Evolutionary conservation across 2,329 filamentous ascomycete species (phyloP).

Genomic region (Fusarium buxicola): DNA sequence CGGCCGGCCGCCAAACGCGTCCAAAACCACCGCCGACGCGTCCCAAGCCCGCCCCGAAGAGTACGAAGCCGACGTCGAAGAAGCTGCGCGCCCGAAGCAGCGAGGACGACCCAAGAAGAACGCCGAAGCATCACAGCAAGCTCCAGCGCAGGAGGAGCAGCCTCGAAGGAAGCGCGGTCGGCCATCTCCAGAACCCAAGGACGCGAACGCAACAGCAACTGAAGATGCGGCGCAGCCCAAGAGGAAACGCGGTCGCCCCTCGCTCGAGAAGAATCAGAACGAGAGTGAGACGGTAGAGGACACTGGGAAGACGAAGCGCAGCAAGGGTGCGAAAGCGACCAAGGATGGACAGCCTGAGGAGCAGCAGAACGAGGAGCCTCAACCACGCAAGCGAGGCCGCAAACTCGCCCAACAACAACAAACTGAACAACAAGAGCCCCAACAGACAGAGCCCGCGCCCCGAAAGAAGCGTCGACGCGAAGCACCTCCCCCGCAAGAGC

Average conservation of each 20-base stretch:
- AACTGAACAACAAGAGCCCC: conserved; percentile 15
- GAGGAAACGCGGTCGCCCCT: conserved; percentile 52
- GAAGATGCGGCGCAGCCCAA: conserved; percentile 46
- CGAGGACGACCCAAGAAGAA: conserved; percentile 33
- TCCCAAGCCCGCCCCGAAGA: conserved; percentile 40
- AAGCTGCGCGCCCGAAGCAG: conserved; percentile 40
- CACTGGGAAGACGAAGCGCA: conserved; percentile 29
- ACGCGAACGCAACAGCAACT: conserved; percentile 12
- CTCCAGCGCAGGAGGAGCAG: conserved; percentile 21
- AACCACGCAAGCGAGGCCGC: conserved; percentile 28
- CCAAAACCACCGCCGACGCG: conserved; percentile 47
- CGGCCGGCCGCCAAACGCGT: conserved; percentile 57
- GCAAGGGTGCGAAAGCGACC: conserved; percentile 24
- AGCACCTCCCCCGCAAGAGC: conserved; percentile 1
- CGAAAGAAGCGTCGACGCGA: conserved; percentile 31
- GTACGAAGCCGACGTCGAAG: conserved; percentile 44
- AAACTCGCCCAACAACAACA: conserved; percentile 9
- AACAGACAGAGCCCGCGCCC: conserved; percentile 22
- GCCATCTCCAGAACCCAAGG: conserved; percentile 38
- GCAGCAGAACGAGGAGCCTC: conserved; percentile 17
- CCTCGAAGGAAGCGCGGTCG: conserved; percentile 47
- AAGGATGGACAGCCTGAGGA: conserved; percentile 23
- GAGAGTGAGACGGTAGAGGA: conserved; percentile 22
- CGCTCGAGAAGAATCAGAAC: conserved; percentile 36
- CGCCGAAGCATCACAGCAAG: conserved; percentile 12